Conservation (phyloP, 495 filamentous ascomycete species). For the Penicillium samsonianum region DNA sequence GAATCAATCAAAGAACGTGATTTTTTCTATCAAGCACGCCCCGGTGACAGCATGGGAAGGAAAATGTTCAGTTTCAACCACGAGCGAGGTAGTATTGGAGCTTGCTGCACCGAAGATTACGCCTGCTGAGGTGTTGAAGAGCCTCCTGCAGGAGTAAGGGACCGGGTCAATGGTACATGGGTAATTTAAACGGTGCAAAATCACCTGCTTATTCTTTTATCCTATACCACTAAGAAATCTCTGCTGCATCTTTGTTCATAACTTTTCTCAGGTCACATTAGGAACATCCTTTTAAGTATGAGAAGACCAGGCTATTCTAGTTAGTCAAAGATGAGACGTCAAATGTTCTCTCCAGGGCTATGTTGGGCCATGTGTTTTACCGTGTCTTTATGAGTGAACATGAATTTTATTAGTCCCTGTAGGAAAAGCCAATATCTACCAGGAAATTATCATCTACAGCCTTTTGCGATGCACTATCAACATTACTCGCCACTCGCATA, state of each 20-base stretch:
- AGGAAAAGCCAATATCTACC: too few relatives aligned
- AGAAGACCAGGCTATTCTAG: too few relatives aligned
- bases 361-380: too few relatives aligned
- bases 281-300: too few relatives aligned
- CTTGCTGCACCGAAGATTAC: conserved; percentile 31
- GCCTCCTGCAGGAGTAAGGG: conserved; percentile 20
- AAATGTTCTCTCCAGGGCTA: too few relatives aligned
- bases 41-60: conserved; percentile 30
- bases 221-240: background rate
- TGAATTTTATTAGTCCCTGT: too few relatives aligned
- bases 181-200: background rate
- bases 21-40: conserved; percentile 29
- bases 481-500: too few relatives aligned
- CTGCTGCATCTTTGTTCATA: background rate
- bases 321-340: too few relatives aligned
- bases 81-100: conserved; percentile 37
- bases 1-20: conserved; percentile 25
- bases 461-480: too few relatives aligned
- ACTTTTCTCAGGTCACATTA: background rate
- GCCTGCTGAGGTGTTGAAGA: conserved; percentile 22
- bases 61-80: conserved; percentile 33
- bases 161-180: background rate
- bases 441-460: too few relatives aligned
- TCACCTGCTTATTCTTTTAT: too few relatives aligned
- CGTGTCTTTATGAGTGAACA: too few relatives aligned